A percentile compares a stretch with the other conserved stretches of the same genome.
Conservation (phyloP, 2,329 filamentous ascomycete genomes). For the Hymenotorrendiella dingleyae region DNA sequence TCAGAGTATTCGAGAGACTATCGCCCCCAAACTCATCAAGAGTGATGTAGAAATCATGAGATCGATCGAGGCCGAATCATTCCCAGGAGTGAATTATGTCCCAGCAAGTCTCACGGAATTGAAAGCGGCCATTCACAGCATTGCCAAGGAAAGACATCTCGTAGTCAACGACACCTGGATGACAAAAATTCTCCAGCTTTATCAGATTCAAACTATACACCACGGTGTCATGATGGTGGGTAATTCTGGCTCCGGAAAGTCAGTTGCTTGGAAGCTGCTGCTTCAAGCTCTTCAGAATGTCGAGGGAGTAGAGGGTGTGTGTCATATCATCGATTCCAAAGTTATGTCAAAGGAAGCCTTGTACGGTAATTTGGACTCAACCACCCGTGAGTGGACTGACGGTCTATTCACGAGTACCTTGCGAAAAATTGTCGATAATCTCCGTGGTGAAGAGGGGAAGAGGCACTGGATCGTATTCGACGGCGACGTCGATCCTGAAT, state of each 20-base stretch:
- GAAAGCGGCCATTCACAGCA: constrained; percentile 71
- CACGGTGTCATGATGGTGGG: constrained; percentile 99
- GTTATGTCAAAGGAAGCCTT: constrained; percentile 99
- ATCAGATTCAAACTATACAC: constrained; percentile 96
- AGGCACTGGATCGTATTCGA: constrained; percentile 99
- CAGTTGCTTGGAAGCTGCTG: constrained; percentile 86
- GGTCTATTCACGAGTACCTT: constrained; percentile 97
- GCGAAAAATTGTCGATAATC: constrained; percentile 96
- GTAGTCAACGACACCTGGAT: constrained; percentile 94
- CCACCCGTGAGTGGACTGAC: constrained; percentile 97
- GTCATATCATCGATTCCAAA: constrained; percentile 97
- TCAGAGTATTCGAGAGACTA: constrained; percentile 96
- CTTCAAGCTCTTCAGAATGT: constrained; percentile 86
- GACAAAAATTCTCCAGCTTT: constrained; percentile 93
- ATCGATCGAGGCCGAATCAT: constrained; percentile 74
- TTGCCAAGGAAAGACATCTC: constrained; percentile 79
- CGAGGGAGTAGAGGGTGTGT: constrained; percentile 88
- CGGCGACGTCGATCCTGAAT: constrained; percentile 97
- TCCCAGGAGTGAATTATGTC: constrained; percentile 89
- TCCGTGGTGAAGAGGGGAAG: constrained; percentile 93
- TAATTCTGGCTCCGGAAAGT: constrained; percentile 95
- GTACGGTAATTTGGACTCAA: constrained; percentile 93
- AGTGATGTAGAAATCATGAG: constrained; percentile 86
- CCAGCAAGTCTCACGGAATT: constrained; percentile 79
- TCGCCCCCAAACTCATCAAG: constrained; percentile 93